Percentiles rank a stretch among this genome's conserved stretches.
Conservation (phyloP, 75 land plant species). For the Gnetum montanum region DNA sequence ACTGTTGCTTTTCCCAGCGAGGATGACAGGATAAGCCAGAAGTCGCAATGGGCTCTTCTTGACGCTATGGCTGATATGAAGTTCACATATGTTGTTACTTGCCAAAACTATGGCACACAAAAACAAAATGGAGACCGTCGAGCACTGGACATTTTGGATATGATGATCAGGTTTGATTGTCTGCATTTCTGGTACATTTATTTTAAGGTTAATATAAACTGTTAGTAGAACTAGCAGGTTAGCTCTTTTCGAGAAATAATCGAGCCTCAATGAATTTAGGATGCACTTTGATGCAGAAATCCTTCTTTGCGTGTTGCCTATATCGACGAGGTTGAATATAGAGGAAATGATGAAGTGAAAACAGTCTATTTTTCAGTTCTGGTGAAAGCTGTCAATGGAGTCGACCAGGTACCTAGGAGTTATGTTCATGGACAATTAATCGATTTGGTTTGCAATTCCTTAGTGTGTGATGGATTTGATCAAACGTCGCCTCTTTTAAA, state of each 20-base stretch:
- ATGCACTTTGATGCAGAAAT: slow-evolving; percentile 51
- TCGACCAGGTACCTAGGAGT: slow-evolving; percentile 70
- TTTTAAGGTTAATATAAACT: neutral
- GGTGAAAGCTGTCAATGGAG: slow-evolving; percentile 77
- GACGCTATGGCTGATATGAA: slow-evolving; percentile 97
- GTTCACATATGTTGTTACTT: slow-evolving; percentile 95
- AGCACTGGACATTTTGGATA: slow-evolving; percentile 86
- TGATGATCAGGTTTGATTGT: slow-evolving; percentile 91
- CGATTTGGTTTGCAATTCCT: neutral
- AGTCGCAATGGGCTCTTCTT: slow-evolving; percentile 69
- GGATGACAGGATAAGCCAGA: slow-evolving; percentile 78
- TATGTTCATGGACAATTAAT: too few relatives aligned
- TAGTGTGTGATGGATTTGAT: neutral
- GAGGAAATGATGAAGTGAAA: slow-evolving; percentile 54
- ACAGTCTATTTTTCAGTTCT: slow-evolving; percentile 93
- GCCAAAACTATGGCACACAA: slow-evolving; percentile 95
- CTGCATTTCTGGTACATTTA: neutral
- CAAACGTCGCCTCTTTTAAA: neutral
- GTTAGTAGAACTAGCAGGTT: neutral
- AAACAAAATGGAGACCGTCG: slow-evolving; percentile 75
- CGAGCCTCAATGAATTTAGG: neutral
- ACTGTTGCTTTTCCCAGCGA: slow-evolving; percentile 38
- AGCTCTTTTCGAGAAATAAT: neutral
- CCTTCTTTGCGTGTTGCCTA: slow-evolving; percentile 96
- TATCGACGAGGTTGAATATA: slow-evolving; percentile 93